These are phyloP conservation scores for Orbilia blumenaviensis DNA, from an alignment of 2,329 filamentous ascomycete genomes.

Conservation along the genomic window DNA sequence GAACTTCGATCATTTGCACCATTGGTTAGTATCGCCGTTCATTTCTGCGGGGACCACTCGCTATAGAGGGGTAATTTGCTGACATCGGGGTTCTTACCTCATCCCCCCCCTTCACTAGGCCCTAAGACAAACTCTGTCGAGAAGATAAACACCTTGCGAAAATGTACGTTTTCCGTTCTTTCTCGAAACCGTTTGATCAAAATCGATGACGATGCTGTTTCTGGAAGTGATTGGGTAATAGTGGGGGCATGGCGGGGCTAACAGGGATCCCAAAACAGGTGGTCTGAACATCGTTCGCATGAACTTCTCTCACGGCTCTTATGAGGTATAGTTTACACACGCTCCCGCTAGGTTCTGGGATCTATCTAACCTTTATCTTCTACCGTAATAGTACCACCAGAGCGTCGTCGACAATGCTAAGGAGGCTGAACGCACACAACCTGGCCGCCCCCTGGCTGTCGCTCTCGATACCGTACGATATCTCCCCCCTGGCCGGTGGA, in stretches of 20 bases:
- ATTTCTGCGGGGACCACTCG: background rate
- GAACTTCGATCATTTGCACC: conserved; percentile 98
- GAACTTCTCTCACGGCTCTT: conserved; percentile 97
- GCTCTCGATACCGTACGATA: conserved; percentile 74
- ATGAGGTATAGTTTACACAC: conserved; percentile 68
- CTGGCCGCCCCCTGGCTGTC: conserved; percentile 91
- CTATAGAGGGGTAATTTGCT: conserved; percentile 43
- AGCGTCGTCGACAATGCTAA: conserved; percentile 96
- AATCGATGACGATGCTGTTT: background rate
- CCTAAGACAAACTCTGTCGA: conserved; percentile 99
- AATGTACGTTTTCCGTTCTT: conserved; percentile 62
- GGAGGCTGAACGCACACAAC: conserved; percentile 78
- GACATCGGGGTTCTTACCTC: conserved; percentile 10
- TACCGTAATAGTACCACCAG: conserved; percentile 81
- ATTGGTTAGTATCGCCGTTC: conserved; percentile 71
- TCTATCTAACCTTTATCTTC: background rate
- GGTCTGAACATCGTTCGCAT: conserved; percentile 99
- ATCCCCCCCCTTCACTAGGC: conserved; percentile 63
- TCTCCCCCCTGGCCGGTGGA: conserved; percentile 5
- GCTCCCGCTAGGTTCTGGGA: background rate
- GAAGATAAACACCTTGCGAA: conserved; percentile 93
- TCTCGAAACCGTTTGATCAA: background rate
- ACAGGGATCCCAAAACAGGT: conserved; percentile 63
- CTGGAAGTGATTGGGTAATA: conserved; percentile 8
- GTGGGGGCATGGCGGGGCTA: conserved; percentile 42